A percentile compares a stretch with the other conserved stretches of the same genome.
phyloP scores from a whole-genome alignment of 108 stramenopile species.

The Cyclotella sp. region DNA sequence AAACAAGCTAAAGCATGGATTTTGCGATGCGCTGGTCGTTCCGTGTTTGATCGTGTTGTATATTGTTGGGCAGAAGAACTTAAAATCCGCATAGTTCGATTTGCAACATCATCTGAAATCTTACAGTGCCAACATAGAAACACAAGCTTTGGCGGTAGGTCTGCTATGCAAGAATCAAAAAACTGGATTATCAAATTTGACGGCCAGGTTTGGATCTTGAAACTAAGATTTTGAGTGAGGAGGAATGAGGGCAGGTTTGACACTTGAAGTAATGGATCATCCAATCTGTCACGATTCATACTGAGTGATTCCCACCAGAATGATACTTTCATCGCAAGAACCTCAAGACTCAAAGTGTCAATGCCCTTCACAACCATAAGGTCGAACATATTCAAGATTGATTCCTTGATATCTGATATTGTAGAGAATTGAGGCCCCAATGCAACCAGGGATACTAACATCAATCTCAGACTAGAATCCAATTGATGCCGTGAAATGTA shows the following conservation, averaged over 20 bases:
- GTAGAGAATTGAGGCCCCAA: constrained; percentile 25
- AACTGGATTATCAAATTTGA: constrained; percentile 8
- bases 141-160: constrained; percentile 37
- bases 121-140: constrained; percentile 37
- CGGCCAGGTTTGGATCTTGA: constrained; percentile 24
- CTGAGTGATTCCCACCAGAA: constrained; percentile 41
- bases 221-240: constrained; percentile 25
- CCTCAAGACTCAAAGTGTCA: constrained; percentile 34
- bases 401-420: constrained; percentile 38
- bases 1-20: constrained; percentile 15
- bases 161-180: constrained; percentile 26
- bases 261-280: constrained; percentile 25
- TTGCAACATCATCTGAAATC: constrained; percentile 45
- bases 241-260: constrained; percentile 34
- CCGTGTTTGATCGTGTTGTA: neutral
- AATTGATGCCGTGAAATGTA: constrained; percentile 27
- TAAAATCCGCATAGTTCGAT: constrained; percentile 28
- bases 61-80: constrained; percentile 6
- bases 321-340: constrained; percentile 32
- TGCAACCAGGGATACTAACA: constrained; percentile 24
- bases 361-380: constrained; percentile 44
- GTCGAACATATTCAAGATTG: constrained; percentile 29
- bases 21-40: neutral
- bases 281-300: constrained; percentile 14
- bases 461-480: constrained; percentile 1